These are phyloP conservation scores for Vigna hirtella DNA, from an alignment of 306 rosid species.

Conservation along the genomic window DNA sequence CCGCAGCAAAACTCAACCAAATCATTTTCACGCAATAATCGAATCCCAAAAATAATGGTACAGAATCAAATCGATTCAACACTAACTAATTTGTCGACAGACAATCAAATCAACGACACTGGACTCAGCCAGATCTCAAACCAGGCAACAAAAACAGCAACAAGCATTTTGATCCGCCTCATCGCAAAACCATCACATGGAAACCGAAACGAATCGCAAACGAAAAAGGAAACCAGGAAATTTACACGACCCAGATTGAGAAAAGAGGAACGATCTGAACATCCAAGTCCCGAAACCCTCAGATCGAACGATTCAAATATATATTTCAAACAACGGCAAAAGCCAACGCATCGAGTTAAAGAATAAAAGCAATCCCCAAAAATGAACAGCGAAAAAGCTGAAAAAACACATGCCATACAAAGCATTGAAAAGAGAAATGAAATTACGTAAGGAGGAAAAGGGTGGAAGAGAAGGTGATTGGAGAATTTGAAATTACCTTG, in stretches of 20 bases:
- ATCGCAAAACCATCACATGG: conserved; percentile 23
- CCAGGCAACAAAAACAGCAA: not conserved
- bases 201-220: conserved; percentile 33
- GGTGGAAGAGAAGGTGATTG: not conserved
- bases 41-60: not conserved
- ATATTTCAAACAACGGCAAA: not conserved
- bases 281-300: conserved; percentile 36
- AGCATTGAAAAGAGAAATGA: not conserved
- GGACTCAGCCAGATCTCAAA: conserved; percentile 53
- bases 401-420: not conserved
- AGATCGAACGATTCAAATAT: conserved; percentile 44
- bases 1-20: not conserved
- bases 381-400: not conserved
- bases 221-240: not conserved
- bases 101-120: conserved; percentile 9
- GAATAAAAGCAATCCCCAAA: not conserved
- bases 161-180: conserved; percentile 28
- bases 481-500: conserved; percentile 50
- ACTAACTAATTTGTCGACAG: not conserved
- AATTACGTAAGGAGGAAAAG: not conserved
- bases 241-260: not conserved
- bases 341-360: not conserved
- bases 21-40: not conserved
- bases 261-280: conserved; percentile 51
- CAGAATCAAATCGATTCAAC: not conserved